phyloP scores from a whole-genome alignment of 768 basidiomycete genomes.

The Jaapia argillacea region DNA sequence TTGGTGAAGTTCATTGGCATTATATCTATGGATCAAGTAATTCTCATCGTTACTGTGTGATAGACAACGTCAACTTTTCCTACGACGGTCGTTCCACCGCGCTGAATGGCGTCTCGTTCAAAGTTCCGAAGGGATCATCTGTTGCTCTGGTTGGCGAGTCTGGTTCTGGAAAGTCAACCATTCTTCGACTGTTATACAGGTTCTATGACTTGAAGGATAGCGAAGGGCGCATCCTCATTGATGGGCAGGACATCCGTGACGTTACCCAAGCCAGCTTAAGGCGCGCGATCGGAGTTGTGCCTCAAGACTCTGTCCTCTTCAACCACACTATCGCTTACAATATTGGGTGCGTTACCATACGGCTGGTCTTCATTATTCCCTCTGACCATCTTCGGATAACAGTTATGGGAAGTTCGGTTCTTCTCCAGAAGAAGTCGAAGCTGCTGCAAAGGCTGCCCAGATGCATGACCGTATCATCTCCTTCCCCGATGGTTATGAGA shows the following conservation, averaged over 20 bases:
- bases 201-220: slow-evolving; percentile 86
- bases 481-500: slow-evolving; percentile 84
- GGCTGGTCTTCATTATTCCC: not conserved
- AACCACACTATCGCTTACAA: slow-evolving; percentile 65
- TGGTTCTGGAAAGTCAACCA: slow-evolving; percentile 76
- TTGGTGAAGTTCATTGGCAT: slow-evolving; percentile 40
- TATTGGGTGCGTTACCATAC: slow-evolving; percentile 39
- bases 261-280: slow-evolving; percentile 77
- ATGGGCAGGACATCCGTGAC: slow-evolving; percentile 81
- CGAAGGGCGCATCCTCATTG: slow-evolving; percentile 70
- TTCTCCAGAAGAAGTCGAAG: slow-evolving; percentile 62
- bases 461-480: slow-evolving; percentile 79
- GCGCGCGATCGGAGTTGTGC: slow-evolving; percentile 81
- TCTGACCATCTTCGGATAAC: slow-evolving; percentile 3
- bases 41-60: not conserved
- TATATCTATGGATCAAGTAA: not conserved
- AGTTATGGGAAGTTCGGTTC: slow-evolving; percentile 75
- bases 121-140: slow-evolving; percentile 74
- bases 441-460: slow-evolving; percentile 72
- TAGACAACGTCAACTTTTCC: slow-evolving; percentile 81
- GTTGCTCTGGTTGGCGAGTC: slow-evolving; percentile 87
- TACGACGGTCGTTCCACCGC: slow-evolving; percentile 68
- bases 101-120: slow-evolving; percentile 76
- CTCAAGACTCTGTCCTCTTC: slow-evolving; percentile 74
- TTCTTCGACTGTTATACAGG: slow-evolving; percentile 79